A percentile compares a stretch with the other conserved stretches of the same genome.
phyloP scores from a whole-genome alignment of 441 rosid genomes.

The Pelargonium hybrid region DNA sequence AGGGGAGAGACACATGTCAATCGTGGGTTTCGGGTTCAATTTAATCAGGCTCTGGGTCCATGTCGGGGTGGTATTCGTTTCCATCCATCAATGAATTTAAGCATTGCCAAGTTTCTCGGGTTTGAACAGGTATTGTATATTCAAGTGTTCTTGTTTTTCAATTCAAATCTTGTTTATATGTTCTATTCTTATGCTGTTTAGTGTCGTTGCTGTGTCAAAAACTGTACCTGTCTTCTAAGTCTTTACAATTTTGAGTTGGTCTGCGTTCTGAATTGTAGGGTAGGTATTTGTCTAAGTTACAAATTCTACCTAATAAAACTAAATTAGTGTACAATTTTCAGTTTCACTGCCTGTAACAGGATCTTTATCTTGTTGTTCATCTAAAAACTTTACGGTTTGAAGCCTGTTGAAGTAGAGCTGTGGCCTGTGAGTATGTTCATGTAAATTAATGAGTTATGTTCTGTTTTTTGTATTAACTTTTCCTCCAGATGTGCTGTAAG shows the following conservation, averaged over 20 bases:
- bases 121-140: constrained; percentile 65
- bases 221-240: constrained; percentile 1
- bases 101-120: constrained; percentile 89
- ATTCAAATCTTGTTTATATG: background rate
- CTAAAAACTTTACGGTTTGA: background rate
- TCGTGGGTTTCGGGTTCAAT: constrained; percentile 92
- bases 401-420: background rate
- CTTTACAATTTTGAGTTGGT: constrained; percentile 6
- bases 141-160: constrained; percentile 13
- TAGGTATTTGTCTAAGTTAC: background rate
- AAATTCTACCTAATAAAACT: background rate
- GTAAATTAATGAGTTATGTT: background rate
- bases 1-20: constrained; percentile 93
- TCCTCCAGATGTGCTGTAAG: constrained; percentile 75
- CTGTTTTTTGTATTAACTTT: constrained; percentile 14
- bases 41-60: constrained; percentile 94
- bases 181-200: background rate
- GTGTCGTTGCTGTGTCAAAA: constrained; percentile 2
- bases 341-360: background rate
- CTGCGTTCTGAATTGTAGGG: background rate
- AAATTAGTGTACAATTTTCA: background rate
- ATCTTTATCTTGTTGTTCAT: background rate
- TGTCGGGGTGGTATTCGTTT: constrained; percentile 96
- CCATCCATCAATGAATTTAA: constrained; percentile 85
- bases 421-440: background rate